Evolutionary conservation across 2,329 filamentous ascomycete genomes (phyloP).

Genomic region (Rutstroemia sydowiana): DNA sequence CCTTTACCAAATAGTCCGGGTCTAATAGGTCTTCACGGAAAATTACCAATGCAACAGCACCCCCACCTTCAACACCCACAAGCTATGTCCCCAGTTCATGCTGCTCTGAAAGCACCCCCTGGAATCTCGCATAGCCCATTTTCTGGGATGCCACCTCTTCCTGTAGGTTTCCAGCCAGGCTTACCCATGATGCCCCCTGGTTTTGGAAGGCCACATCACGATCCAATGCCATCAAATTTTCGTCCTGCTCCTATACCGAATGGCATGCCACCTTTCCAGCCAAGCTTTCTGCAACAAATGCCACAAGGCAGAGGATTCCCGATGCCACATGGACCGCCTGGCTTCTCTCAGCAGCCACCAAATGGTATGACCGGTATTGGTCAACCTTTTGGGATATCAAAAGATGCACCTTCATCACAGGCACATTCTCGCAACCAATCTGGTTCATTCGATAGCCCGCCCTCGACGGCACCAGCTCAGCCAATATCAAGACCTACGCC

Average conservation of each 20-base stretch:
- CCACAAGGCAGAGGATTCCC: constrained; percentile 39
- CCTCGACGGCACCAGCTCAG: constrained; percentile 47
- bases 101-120: constrained; percentile 49
- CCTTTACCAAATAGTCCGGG: constrained; percentile 60
- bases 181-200: constrained; percentile 35
- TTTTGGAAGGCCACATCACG: constrained; percentile 38
- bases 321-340: constrained; percentile 42
- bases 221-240: constrained; percentile 46
- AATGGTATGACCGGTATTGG: constrained; percentile 36
- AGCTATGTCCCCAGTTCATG: constrained; percentile 57
- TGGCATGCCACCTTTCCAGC: constrained; percentile 41
- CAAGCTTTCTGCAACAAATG: constrained; percentile 55
- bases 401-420: constrained; percentile 38
- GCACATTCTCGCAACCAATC: constrained; percentile 73
- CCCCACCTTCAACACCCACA: constrained; percentile 48
- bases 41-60: constrained; percentile 43
- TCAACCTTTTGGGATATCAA: constrained; percentile 33
- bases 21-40: constrained; percentile 55
- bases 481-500: constrained; percentile 78
- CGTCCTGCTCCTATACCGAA: constrained; percentile 44
- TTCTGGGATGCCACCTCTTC: constrained; percentile 45
- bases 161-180: constrained; percentile 46
- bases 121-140: constrained; percentile 40
- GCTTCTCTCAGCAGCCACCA: constrained; percentile 41
- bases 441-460: constrained; percentile 53